Evolutionary conservation across 2,329 filamentous ascomycete genomes (phyloP), one percentile per base, ranked within the genome.

Genomic region (Penicillium crustosum): DNA sequence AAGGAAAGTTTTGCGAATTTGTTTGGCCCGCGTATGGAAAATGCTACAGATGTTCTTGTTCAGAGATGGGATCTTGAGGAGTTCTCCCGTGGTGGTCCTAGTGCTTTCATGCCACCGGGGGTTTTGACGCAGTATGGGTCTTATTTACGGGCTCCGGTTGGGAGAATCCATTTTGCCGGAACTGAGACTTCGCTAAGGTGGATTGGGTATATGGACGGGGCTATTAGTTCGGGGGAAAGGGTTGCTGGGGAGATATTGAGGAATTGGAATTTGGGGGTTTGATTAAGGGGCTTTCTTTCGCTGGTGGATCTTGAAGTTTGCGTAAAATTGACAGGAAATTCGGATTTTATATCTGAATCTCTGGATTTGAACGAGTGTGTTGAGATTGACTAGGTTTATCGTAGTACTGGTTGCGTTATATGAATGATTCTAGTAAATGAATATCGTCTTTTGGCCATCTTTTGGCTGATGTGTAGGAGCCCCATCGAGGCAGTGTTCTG

Each of bases 161-260:
- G 58, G 4, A 58, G 59, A 2, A 58, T 70, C 19, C 57, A 66
- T 55, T 69, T 66, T 59, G 68, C 67, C 17, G 67, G 68, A 1
- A 69, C 67, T 2, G 67, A 69, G 50, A 52, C 63, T 13, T 57
- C 60, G 8, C 33, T 50, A 17, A 65, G 61, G 39, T 69, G 68
- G 67, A 43, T 55, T 23, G 67, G 67, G 9, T 68, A 66, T 38
- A 69, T 70, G 63, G 66, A 68, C 47, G 68, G 66, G 6, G 68
- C 68, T 8, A 58, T 70, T 19, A 55, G 65, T 31, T 59, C 65
- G 4, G 68, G 67, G 8, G 61, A 62, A 31, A 19, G 56, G 29
- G 63, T 36, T 65, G 59, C 59, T 19, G 39, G 41, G 25, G 59
- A 62, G 53, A 51, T 62, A 23, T 17, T 52, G 25, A 13, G 10